Evolutionary conservation across 2,329 filamentous ascomycete genomes (phyloP).

Genomic region (Dothistroma pini): DNA sequence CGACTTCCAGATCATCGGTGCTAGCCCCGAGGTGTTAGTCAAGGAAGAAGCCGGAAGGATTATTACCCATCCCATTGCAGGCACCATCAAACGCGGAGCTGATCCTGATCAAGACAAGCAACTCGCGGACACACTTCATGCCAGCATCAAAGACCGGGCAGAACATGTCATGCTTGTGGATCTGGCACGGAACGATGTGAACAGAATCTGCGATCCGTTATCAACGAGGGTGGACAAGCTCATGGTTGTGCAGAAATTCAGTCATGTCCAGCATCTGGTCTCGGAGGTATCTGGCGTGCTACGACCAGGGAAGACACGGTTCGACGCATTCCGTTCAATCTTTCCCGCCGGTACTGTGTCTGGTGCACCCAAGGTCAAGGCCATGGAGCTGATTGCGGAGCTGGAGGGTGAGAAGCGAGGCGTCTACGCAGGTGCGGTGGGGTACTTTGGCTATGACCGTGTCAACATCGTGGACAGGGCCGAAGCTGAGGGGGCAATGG

Average conservation of each 20-base stretch:
- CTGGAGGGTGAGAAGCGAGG: conserved; percentile 91
- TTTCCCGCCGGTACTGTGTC: conserved; percentile 96
- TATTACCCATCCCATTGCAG: conserved; percentile 95
- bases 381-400: conserved; percentile 96
- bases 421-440: conserved; percentile 91
- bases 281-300: conserved; percentile 93
- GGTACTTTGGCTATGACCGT: conserved; percentile 87
- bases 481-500: conserved; percentile 79
- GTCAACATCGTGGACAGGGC: conserved; percentile 50
- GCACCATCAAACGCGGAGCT: conserved; percentile 83
- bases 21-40: conserved; percentile 89
- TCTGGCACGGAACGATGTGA: conserved; percentile 92
- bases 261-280: conserved; percentile 94
- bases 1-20: conserved; percentile 92
- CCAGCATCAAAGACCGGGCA: conserved; percentile 83
- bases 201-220: conserved; percentile 86
- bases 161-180: conserved; percentile 99
- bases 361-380: conserved; percentile 90
- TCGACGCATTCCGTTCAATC: conserved; percentile 89
- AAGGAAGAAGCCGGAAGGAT: conserved; percentile 82
- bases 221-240: conserved; percentile 87
- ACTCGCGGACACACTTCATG: conserved; percentile 71
- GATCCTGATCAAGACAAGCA: conserved; percentile 75
- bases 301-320: conserved; percentile 76
- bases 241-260: conserved; percentile 93